Evolutionary conservation across 2,329 filamentous ascomycete genomes (phyloP).

Genomic region (Fusarium chaquense): DNA sequence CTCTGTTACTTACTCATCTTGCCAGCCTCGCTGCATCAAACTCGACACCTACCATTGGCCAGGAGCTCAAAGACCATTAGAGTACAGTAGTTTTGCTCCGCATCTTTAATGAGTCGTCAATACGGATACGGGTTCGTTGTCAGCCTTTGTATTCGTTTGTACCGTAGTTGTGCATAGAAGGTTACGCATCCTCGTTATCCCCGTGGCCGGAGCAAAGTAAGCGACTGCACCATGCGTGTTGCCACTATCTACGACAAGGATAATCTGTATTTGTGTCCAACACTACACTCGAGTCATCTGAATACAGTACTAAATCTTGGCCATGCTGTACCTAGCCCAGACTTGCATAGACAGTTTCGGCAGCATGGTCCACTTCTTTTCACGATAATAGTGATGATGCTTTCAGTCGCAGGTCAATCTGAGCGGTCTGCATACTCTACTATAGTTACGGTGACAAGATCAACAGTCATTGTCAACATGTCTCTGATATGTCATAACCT

Average conservation of each 20-base stretch:
- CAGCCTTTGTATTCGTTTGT: conserved; percentile 18
- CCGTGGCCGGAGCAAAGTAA: conserved; percentile 20
- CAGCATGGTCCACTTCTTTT: not conserved
- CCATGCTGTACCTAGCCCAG: not conserved
- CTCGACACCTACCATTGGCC: conserved; percentile 21
- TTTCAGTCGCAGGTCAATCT: not conserved
- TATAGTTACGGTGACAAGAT: not conserved
- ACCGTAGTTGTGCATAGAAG: not conserved
- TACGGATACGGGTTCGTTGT: conserved; percentile 17
- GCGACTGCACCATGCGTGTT: conserved; percentile 25
- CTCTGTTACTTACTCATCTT: not conserved
- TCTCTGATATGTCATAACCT: not conserved
- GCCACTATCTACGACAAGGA: conserved; percentile 33
- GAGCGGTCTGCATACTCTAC: not conserved
- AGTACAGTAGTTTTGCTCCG: conserved; percentile 3
- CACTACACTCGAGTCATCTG: conserved; percentile 23
- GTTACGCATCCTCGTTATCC: not conserved
- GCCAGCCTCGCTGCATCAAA: conserved; percentile 26
- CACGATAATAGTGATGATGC: not conserved
- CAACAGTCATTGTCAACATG: not conserved
- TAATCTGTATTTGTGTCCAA: conserved; percentile 4
- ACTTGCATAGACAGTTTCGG: conserved; percentile 3
- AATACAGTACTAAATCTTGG: not conserved
- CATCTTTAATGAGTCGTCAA: conserved; percentile 15
- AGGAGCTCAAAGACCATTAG: not conserved